Percentiles rank a stretch among this genome's conserved stretches.
phyloP scores from a whole-genome alignment of 108 stramenopile genomes.

The Cylindrotheca closterium region DNA sequence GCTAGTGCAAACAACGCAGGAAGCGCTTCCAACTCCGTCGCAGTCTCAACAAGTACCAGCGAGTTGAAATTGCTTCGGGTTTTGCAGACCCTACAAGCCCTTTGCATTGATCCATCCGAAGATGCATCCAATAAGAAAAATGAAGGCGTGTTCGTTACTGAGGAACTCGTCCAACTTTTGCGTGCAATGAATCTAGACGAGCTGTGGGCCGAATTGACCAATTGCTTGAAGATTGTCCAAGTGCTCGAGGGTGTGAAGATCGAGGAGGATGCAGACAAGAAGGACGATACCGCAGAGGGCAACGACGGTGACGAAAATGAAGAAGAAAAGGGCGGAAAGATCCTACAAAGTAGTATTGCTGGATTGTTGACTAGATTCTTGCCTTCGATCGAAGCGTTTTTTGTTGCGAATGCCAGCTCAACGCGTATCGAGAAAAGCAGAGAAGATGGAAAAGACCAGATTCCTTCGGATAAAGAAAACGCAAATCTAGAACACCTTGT shows the following conservation, averaged over 20 bases:
- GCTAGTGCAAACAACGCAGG: conserved; percentile 8
- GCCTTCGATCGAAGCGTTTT: conserved; percentile 94
- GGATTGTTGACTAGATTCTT: conserved; percentile 90
- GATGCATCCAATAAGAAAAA: conserved; percentile 43
- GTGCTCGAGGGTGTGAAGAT: conserved; percentile 87
- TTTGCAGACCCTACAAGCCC: conserved; percentile 77
- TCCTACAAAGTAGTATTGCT: conserved; percentile 84
- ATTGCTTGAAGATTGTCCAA: conserved; percentile 76
- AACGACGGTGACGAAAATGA: conserved; percentile 36
- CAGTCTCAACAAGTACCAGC: conserved; percentile 81
- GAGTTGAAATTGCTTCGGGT: conserved; percentile 91
- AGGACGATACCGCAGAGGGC: conserved; percentile 35
- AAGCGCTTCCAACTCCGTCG: conserved; percentile 74
- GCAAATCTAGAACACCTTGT: conserved; percentile 33
- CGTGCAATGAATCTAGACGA: conserved; percentile 67
- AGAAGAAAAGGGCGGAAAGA: conserved; percentile 43
- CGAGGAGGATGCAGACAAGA: conserved; percentile 55
- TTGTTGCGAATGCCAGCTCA: conserved; percentile 82
- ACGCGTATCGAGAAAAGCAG: conserved; percentile 21
- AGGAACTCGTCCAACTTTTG: conserved; percentile 66
- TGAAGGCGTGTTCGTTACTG: conserved; percentile 45
- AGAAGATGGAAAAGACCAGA: conserved; percentile 14
- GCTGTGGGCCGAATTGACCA: conserved; percentile 79
- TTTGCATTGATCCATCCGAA: conserved; percentile 58
- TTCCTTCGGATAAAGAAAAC: conserved; percentile 30